Evolutionary conservation across 139 green algal species (phyloP).

Genomic region (Picochlorum sp.): DNA sequence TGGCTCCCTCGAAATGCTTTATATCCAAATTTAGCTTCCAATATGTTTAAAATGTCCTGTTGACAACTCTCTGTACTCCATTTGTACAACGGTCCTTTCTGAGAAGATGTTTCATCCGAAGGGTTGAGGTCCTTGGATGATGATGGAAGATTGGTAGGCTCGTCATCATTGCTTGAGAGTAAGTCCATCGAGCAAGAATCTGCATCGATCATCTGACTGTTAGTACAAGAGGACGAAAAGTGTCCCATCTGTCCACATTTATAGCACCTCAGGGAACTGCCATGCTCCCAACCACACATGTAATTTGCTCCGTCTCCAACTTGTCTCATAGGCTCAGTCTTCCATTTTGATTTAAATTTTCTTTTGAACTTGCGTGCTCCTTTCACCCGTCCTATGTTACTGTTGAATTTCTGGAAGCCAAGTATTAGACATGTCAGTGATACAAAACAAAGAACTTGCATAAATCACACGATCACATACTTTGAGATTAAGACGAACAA

Average conservation of each 20-base stretch:
- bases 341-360: constrained; percentile 2
- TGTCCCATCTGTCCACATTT: constrained; percentile 44
- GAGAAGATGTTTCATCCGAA: no score
- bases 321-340: constrained; percentile 19
- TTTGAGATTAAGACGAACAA: constrained; percentile 46
- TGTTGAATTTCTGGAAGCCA: neutral
- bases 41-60: constrained; percentile 28
- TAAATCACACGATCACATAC: constrained; percentile 9
- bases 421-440: neutral
- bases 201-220: constrained; percentile 18
- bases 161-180: neutral
- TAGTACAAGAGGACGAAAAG: constrained; percentile 18
- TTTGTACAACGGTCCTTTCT: no score
- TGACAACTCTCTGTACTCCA: constrained; percentile 23
- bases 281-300: constrained; percentile 36
- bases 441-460: neutral
- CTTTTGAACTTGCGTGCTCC: neutral
- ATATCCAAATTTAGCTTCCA: constrained; percentile 50
- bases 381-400: neutral
- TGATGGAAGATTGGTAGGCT: no score
- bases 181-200: neutral
- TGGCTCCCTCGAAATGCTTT: constrained; percentile 65
- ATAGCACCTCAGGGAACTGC: constrained; percentile 27
- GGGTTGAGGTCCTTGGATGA: no score
- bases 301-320: constrained; percentile 39